Evolutionary conservation across 176 grass and related monocot genomes (phyloP).

Genomic region (Phoenix dactylifera): DNA sequence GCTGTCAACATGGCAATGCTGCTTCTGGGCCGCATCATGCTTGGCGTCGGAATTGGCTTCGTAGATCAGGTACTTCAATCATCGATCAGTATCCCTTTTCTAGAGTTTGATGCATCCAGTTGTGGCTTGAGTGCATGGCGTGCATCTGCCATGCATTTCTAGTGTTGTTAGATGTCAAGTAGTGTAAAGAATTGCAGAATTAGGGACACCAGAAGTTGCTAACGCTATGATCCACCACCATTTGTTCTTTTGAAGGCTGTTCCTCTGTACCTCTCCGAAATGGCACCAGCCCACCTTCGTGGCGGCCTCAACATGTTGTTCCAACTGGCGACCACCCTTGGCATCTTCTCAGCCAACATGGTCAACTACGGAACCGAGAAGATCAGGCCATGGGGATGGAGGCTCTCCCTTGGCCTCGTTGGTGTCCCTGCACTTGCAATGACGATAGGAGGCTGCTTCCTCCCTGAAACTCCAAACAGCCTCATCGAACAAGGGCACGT

Average conservation of each 20-base stretch:
- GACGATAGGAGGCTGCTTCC: constrained; percentile 57
- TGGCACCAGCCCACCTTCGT: constrained; percentile 84
- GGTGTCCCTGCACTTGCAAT: constrained; percentile 59
- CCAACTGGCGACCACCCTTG: constrained; percentile 87
- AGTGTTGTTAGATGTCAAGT: too few species aligned
- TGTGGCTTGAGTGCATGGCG: too few species aligned
- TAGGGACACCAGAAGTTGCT: too few species aligned
- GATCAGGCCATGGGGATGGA: constrained; percentile 79
- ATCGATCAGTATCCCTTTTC: too few species aligned
- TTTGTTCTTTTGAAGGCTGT: constrained; percentile 35
- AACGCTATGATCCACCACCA: too few species aligned
- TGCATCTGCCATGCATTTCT: too few species aligned
- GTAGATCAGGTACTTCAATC: constrained; percentile 56
- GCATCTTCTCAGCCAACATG: constrained; percentile 93
- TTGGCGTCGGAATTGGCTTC: constrained; percentile 82
- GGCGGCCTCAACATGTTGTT: constrained; percentile 98
- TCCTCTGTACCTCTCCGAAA: constrained; percentile 81
- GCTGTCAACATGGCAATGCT: constrained; percentile 69
- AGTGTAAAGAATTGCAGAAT: too few species aligned
- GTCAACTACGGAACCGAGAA: constrained; percentile 94
- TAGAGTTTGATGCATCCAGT: too few species aligned
- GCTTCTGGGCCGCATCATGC: constrained; percentile 82
- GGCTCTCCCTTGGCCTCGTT: constrained; percentile 71
- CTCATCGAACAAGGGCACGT: constrained; percentile 54
- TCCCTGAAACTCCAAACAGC: constrained; percentile 95